A percentile compares a stretch with the other conserved stretches of the same genome.
Conservation (phyloP, 2,329 filamentous ascomycete genomes). For the Botrytis paeoniae region DNA sequence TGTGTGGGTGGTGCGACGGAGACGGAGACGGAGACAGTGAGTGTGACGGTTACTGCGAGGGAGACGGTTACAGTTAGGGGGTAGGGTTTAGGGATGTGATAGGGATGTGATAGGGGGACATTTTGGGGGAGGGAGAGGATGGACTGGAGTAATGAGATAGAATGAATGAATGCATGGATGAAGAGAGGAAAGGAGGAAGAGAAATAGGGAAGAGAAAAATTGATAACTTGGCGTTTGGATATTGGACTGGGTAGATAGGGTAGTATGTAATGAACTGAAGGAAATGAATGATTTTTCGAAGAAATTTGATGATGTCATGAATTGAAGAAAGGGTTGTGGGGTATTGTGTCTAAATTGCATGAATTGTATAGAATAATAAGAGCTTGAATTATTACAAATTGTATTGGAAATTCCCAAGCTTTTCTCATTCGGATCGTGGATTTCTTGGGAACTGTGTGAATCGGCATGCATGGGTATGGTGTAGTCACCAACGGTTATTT, state of each 20-base stretch:
- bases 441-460: not conserved
- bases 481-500: not conserved
- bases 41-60: not conserved
- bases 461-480: not conserved
- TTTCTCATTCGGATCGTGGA: not conserved
- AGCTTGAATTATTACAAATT: not conserved
- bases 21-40: not conserved
- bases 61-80: constrained; percentile 2
- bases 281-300: not conserved
- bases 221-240: not conserved
- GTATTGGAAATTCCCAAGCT: not conserved
- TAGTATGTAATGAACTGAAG: not conserved
- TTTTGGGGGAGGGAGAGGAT: not conserved
- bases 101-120: not conserved
- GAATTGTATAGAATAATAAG: not conserved
- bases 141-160: not conserved
- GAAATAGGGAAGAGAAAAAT: not conserved
- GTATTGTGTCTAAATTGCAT: not conserved
- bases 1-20: not conserved
- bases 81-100: not conserved
- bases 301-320: not conserved
- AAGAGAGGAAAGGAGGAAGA: too few species aligned
- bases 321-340: not conserved
- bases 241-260: not conserved
- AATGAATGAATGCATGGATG: not conserved